Evolutionary conservation across 306 rosid genomes (phyloP), one percentile per base, ranked within the genome.

Genomic region (Mimosa pudica): DNA sequence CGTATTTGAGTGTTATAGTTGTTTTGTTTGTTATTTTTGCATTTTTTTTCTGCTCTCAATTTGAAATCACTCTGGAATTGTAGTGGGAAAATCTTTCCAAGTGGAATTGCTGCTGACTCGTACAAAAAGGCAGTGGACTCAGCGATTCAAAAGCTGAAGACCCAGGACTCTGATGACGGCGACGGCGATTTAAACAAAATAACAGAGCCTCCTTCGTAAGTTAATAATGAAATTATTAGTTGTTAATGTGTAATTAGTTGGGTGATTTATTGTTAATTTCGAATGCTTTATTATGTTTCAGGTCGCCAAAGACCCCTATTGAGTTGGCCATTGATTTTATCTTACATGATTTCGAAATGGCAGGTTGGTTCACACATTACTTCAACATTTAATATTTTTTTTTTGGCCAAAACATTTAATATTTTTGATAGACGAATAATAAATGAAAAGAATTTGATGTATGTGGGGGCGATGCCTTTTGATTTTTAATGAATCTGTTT

Each of bases 301-400:
- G 97, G 74, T 83, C 82, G 63, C 93, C 89, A 47, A 85, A 86
- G 85, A 89, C 96, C 63, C 97, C 97, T 1, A 86, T 92, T 45
- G 98, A 94, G 45, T 87, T 88, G 49, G 98, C 98, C 72, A 88
- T 94, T 84, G 97, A 94, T 82, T 94, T 94, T 77, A 86, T 89
- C 45, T 88, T 94, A 6, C 98, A 94, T 77, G 98, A 94, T 88
- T 94, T 94, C 67, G 98, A 94, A 89, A 94, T 94, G 98, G 93
- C 98, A 81, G 98, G 98, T 92, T 16, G 24, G 70, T 82, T 75
- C 78, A n/a, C 48, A 67, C 10, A 64, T 77, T 63, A 55, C 71
- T 60, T 41, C 6, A 20, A 74, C 58, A 65, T 72, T 49, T 35
- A 65, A 6, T 38, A 38, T 66, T 74, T 60, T 36, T 52, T 6